Conservation (phyloP, 2,329 filamentous ascomycete species). For the Penicillium sp. region DNA sequence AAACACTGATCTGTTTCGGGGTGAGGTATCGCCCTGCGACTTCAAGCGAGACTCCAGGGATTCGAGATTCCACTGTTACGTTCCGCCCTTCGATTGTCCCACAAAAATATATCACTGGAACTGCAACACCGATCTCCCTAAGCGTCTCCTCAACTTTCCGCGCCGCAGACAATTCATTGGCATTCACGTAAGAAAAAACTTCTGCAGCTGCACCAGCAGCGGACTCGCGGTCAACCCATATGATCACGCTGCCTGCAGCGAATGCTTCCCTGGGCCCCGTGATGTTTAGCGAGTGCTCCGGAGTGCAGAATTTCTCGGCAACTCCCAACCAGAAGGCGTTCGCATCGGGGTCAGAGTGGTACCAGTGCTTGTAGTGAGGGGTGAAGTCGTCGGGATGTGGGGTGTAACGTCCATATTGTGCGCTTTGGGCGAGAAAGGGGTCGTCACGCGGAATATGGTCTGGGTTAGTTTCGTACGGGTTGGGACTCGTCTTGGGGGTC, state of each 20-base stretch:
- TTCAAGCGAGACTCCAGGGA: constrained; percentile 41
- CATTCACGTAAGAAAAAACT: constrained; percentile 34
- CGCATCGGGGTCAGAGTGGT: constrained; percentile 29
- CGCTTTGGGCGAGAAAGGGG: constrained; percentile 32
- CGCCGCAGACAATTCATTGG: constrained; percentile 38
- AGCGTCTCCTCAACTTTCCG: constrained; percentile 36
- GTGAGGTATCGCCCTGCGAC: constrained; percentile 40
- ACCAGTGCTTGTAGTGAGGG: constrained; percentile 35
- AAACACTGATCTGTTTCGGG: constrained; percentile 29
- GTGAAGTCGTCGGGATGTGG: constrained; percentile 37
- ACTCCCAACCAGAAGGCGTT: constrained; percentile 38
- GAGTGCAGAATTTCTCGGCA: constrained; percentile 31
- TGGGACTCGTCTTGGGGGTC: constrained; percentile 14
- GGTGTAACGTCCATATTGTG: constrained; percentile 36
- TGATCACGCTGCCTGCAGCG: constrained; percentile 37
- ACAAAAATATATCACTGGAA: constrained; percentile 40
- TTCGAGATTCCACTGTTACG: constrained; percentile 40
- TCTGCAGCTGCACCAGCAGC: constrained; percentile 29
- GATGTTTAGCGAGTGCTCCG: constrained; percentile 33
- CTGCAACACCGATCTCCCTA: constrained; percentile 31
- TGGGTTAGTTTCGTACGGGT: constrained; percentile 38
- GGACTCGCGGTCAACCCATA: constrained; percentile 35
- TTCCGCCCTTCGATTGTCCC: constrained; percentile 40
- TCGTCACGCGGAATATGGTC: constrained; percentile 33
- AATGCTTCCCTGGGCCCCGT: constrained; percentile 34